Evolutionary conservation across 306 rosid genomes (phyloP).

Genomic region (Acacia confusa): DNA sequence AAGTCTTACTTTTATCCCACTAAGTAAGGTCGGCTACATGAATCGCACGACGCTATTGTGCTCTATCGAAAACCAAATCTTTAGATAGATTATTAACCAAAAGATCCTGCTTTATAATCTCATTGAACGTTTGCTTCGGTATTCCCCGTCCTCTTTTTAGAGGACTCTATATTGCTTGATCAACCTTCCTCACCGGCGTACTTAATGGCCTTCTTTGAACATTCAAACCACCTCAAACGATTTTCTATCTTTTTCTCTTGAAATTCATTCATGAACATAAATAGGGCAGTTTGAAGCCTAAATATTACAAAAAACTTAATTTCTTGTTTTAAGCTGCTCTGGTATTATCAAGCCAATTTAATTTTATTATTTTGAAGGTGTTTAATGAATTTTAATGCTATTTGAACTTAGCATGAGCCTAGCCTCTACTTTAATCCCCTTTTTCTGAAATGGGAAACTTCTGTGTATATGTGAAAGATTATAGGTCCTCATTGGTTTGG

Average conservation of each 20-base stretch:
- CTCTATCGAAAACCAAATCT: too few species aligned
- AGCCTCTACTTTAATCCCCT: neutral
- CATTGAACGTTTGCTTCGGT: too few species aligned
- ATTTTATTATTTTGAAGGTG: neutral
- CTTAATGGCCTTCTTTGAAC: too few species aligned
- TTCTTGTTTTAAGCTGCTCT: neutral
- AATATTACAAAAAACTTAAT: neutral
- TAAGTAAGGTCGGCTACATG: too few species aligned
- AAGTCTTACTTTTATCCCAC: too few species aligned
- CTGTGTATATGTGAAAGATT: neutral
- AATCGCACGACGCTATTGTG: too few species aligned
- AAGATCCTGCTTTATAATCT: too few species aligned
- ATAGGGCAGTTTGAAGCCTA: neutral
- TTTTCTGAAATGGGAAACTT: neutral
- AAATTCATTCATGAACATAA: neutral
- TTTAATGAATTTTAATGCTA: neutral
- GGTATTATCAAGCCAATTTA: neutral
- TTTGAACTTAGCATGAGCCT: neutral
- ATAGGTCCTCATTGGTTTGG: neutral
- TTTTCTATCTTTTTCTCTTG: neutral
- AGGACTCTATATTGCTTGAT: too few species aligned
- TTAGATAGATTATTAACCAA: too few species aligned
- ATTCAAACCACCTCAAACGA: too few species aligned
- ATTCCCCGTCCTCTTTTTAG: too few species aligned
- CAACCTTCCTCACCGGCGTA: too few species aligned